Base-by-base conservation (phyloP, 2,329 filamentous ascomycete species). In the Alternaria conjuncta region DNA sequence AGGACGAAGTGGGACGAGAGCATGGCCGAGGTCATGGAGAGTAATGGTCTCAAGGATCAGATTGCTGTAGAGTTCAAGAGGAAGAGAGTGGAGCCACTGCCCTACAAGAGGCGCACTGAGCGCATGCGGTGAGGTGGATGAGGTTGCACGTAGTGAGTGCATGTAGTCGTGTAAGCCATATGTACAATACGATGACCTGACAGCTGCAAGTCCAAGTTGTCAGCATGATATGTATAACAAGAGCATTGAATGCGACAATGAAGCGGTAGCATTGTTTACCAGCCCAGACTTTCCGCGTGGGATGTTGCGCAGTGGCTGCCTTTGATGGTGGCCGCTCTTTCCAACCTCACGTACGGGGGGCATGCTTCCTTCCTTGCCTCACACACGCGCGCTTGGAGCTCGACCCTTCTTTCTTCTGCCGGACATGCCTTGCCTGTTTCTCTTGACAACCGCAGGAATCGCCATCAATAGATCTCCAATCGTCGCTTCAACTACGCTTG, bases 1-100 rank as follows among this genome's bases (percentile, higher is more conserved):
- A 89, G 96, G 70, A 90, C 89, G 64, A 84, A 91, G 69, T 98
- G 94, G 93, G 96, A 99, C 80, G 92, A 96, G 63, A 88, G 87
- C 73, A 99, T 92, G 57, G 89, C 88, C n/a, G 89, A 84, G 55
- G 93, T 99, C 67, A 97, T 99, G 95, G 85, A 89, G 76, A 87
- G 92, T 72, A 87, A 92, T 71, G 89, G 88, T 64, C 85, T 96
- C 66, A 86, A 88, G 26, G 93, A 93, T 51, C 69, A 78, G 63
- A 89, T 89, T 62, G 90, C 96, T 75, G 79, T 97, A 67, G 93
- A 97, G 83, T 92, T 97, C 81, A 92, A 92, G 84, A 88, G 89
- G 76, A 91, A 91, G 83, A 92, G 89, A 75, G 86, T 95, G 64
- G 87, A 92, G 83, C 86, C 87, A 65, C 76, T 90, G 74, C 88